These are phyloP conservation scores for Ascochyta pisi DNA, from an alignment of 2,329 filamentous ascomycete species.

Conservation along the genomic window DNA sequence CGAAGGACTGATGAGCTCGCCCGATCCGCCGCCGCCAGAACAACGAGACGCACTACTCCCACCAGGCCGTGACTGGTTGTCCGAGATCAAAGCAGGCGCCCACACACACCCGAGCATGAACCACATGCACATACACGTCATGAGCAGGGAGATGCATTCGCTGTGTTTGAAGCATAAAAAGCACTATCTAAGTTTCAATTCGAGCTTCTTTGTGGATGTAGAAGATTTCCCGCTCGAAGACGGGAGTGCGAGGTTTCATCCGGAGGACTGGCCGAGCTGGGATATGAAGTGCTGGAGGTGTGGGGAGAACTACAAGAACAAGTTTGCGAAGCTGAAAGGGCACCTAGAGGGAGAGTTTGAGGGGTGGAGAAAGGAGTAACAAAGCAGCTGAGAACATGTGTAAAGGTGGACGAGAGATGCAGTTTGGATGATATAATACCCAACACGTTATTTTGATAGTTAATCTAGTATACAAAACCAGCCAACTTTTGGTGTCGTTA, in stretches of 20 bases:
- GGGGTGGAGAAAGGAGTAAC: slow-evolving; percentile 66
- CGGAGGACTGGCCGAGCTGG: slow-evolving; percentile 65
- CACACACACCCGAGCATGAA: slow-evolving; percentile 92
- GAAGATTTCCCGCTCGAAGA: slow-evolving; percentile 77
- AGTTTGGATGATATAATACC: neutral
- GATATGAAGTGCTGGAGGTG: slow-evolving; percentile 89
- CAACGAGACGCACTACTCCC: slow-evolving; percentile 59
- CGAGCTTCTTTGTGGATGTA: slow-evolving; percentile 80
- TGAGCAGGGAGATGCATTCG: slow-evolving; percentile 80
- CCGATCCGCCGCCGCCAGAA: slow-evolving; percentile 46
- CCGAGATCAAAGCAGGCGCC: slow-evolving; percentile 77
- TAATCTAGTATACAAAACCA: slow-evolving; percentile 28
- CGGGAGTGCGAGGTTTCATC: slow-evolving; percentile 69
- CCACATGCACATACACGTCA: slow-evolving; percentile 87
- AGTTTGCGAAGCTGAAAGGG: slow-evolving; percentile 74
- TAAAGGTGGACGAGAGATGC: neutral
- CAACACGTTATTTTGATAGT: slow-evolving; percentile 14
- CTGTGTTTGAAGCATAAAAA: slow-evolving; percentile 76
- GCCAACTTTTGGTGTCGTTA: slow-evolving; percentile 20
- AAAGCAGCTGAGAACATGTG: neutral
- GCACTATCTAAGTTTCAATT: slow-evolving; percentile 92
- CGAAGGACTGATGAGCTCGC: slow-evolving; percentile 56
- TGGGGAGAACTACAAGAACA: slow-evolving; percentile 73
- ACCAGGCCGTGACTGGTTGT: slow-evolving; percentile 76
- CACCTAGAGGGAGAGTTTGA: slow-evolving; percentile 80